These are phyloP conservation scores for Erysimum cheiranthoides DNA, from an alignment of 345 rosid species.

Conservation along the genomic window DNA sequence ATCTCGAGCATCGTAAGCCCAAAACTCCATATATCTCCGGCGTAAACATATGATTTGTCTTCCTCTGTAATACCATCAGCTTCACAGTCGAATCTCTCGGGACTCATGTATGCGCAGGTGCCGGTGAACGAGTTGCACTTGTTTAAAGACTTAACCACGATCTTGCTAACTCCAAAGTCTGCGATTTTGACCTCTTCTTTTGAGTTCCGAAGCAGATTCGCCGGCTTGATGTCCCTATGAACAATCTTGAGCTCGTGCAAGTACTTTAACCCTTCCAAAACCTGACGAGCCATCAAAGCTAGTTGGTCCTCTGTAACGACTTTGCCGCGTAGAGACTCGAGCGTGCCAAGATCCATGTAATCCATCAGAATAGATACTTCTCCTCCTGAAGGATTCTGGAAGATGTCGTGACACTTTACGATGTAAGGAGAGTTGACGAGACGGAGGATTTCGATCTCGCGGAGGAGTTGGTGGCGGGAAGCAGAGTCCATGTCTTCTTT, in stretches of 20 bases:
- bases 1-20: constrained; percentile 81
- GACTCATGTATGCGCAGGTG: constrained; percentile 91
- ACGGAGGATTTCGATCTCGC: constrained; percentile 79
- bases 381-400: constrained; percentile 58
- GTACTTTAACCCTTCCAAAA: constrained; percentile 65
- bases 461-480: constrained; percentile 57
- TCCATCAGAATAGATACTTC: constrained; percentile 73
- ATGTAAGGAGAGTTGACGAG: constrained; percentile 67
- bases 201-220: constrained; percentile 66
- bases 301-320: constrained; percentile 57
- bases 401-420: constrained; percentile 64
- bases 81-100: constrained; percentile 78
- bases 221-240: constrained; percentile 83
- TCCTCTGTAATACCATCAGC: constrained; percentile 51
- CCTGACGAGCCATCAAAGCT: constrained; percentile 61
- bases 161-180: constrained; percentile 83
- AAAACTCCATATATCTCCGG: constrained; percentile 86
- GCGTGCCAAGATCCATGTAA: constrained; percentile 74
- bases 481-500: constrained; percentile 56
- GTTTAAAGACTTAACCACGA: constrained; percentile 66
- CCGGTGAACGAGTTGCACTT: constrained; percentile 82
- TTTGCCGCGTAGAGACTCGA: constrained; percentile 55
- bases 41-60: constrained; percentile 66
- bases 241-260: constrained; percentile 71
- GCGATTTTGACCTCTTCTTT: constrained; percentile 74